Evolutionary conservation across 352 stramenopile species (phyloP).

Genomic region (Globisporangium cylindrosporum): DNA sequence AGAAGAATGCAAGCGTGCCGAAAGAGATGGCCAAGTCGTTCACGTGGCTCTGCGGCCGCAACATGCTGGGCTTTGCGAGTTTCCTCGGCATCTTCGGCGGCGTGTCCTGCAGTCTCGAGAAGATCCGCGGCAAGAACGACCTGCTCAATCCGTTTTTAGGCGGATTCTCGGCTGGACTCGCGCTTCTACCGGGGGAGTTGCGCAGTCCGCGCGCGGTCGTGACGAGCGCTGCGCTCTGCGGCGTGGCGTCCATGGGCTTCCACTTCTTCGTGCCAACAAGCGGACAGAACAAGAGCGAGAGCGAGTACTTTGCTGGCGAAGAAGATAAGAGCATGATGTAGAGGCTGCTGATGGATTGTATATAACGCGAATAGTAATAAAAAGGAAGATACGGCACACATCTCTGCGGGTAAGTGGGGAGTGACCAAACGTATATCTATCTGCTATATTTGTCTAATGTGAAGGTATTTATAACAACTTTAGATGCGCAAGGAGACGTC

Average conservation of each 20-base stretch:
- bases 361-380: slow-evolving; percentile 6
- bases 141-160: slow-evolving; percentile 67
- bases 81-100: slow-evolving; percentile 77
- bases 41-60: slow-evolving; percentile 34
- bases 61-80: slow-evolving; percentile 63
- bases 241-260: slow-evolving; percentile 51
- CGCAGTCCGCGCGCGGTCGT: slow-evolving; percentile 40
- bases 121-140: slow-evolving; percentile 50
- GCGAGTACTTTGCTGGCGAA: background rate
- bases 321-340: background rate
- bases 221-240: slow-evolving; percentile 46
- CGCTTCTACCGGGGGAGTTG: slow-evolving; percentile 44
- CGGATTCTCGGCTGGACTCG: slow-evolving; percentile 56
- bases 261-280: slow-evolving; percentile 52
- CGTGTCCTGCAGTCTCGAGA: slow-evolving; percentile 69
- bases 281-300: slow-evolving; percentile 23
- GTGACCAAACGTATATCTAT: background rate
- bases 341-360: background rate
- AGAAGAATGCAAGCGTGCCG: slow-evolving; percentile 20
- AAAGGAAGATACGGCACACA: background rate
- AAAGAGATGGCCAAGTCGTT: slow-evolving; percentile 36
- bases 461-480: background rate
- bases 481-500: background rate
- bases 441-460: background rate
- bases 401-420: background rate